phyloP scores from a whole-genome alignment of 208 protist genomes.

The Leishmania gerbilli region DNA sequence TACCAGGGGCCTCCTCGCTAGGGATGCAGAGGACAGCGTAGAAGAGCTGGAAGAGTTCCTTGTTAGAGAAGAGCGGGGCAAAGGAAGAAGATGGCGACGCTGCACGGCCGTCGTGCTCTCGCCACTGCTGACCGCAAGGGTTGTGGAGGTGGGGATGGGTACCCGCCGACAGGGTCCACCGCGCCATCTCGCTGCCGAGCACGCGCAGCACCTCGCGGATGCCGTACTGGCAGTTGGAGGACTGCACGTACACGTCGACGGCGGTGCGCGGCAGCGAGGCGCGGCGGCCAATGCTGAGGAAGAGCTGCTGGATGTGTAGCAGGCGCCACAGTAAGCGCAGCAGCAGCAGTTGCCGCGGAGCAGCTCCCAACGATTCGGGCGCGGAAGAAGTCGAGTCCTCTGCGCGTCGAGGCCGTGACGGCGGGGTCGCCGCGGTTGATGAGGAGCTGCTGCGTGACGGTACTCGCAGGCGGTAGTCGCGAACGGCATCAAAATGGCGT shows the following conservation, averaged over 20 bases:
- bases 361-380: neutral
- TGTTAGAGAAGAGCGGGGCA: neutral
- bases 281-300: conserved; percentile 19
- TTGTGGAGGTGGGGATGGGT: neutral
- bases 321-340: conserved; percentile 27
- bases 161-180: neutral
- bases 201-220: conserved; percentile 24
- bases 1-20: conserved; percentile 28
- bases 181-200: conserved; percentile 18
- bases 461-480: conserved; percentile 13
- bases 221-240: conserved; percentile 24
- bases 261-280: conserved; percentile 18
- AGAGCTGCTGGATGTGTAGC: conserved; percentile 24
- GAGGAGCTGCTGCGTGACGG: neutral
- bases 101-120: neutral
- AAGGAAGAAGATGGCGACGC: neutral
- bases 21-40: conserved; percentile 25
- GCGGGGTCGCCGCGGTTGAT: neutral
- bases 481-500: conserved; percentile 27
- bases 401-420: neutral
- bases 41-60: conserved; percentile 24
- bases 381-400: neutral
- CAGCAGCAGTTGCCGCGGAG: conserved; percentile 6
- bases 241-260: conserved; percentile 20
- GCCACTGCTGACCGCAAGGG: neutral